Evolutionary conservation across 1,284 basidiomycete genomes (phyloP), one percentile per base, ranked within the genome.

Genomic region (Boletus mariae): DNA sequence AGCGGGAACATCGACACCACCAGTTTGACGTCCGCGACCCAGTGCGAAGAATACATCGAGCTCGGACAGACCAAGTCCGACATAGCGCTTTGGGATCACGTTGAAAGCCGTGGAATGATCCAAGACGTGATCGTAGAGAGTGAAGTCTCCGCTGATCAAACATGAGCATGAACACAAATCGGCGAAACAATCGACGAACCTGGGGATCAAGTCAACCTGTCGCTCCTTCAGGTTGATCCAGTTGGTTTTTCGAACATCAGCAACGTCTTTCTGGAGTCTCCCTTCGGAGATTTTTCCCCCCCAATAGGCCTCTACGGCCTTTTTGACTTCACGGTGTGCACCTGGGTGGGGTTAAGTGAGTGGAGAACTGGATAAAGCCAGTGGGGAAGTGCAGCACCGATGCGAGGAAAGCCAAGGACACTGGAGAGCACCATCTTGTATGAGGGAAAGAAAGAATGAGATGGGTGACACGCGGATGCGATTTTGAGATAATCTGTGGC

Each of bases 291-390:
- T 80, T 77, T 98, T 99, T 17, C 17, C 17, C 48, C 82, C 92
- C 97, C 97, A 99, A 83, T 98, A 99, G 60, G 90, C 87, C 77
- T 98, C 95, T 66, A 96, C 90, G 63, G 95, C 94, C 80, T 99
- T 99, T 81, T 99, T 99, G 65, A 97, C 86, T 79, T 98, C 94
- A 80, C 95, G 92, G 79, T 94, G 90, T 56, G 89, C 87, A 77
- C 92, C 92, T 63, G 41, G 47, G 45, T 34, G 42, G 29, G 41
- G 28, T 45, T 7, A 37, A 40, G 45, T 54, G 23, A 46, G 52
- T 13, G 31, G 11, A n/a, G 17, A 45, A 29, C 1, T n/a, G 3
- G 29, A 50, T n/a, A 15, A 0, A 28, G 26, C n/a, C 4, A 44
- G 35, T 11, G 15, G 6, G 25, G 32, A 28, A 31, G 20, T 25